Evolutionary conservation across 2,329 filamentous ascomycete genomes (phyloP).

Genomic region (Diaporthe batatas): DNA sequence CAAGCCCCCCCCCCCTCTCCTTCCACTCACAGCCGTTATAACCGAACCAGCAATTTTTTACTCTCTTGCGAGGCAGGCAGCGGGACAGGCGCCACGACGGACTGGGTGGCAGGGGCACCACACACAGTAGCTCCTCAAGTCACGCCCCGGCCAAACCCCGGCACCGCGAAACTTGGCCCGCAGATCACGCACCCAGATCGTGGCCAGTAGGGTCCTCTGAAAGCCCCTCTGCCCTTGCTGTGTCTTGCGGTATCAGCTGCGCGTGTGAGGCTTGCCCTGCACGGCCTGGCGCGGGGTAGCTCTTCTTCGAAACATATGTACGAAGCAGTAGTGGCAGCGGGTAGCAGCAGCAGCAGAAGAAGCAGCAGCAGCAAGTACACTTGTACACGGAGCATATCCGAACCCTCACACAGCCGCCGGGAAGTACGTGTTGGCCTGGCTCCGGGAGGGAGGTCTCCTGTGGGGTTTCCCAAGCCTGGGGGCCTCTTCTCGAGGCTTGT

Average conservation of each 20-base stretch:
- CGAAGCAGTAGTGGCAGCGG: too few relatives aligned
- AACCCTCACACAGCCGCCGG: too few relatives aligned
- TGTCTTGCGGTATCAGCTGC: neutral
- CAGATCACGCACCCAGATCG: slow-evolving; percentile 30
- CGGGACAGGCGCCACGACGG: too few relatives aligned
- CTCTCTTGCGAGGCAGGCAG: neutral
- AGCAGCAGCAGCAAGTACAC: too few relatives aligned
- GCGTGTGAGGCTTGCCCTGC: slow-evolving; percentile 10
- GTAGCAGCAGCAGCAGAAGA: neutral
- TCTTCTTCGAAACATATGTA: neutral
- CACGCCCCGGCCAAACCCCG: slow-evolving; percentile 9
- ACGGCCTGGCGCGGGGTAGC: slow-evolving; percentile 23
- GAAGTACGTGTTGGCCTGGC: neutral
- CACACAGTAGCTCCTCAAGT: neutral
- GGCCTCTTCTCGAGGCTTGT: neutral
- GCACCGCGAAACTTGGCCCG: slow-evolving; percentile 9
- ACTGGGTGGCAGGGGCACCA: neutral
- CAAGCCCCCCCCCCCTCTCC: neutral
- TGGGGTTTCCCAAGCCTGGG: neutral
- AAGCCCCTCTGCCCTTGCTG: neutral
- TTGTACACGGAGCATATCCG: too few relatives aligned
- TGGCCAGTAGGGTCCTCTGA: slow-evolving; percentile 28
- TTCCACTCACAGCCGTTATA: neutral
- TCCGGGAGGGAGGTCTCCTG: too few relatives aligned
- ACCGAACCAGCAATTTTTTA: slow-evolving; percentile 15